Evolutionary conservation across 345 rosid species (phyloP), one percentile per base, ranked within the genome.

Genomic region (Heritiera fomes): DNA sequence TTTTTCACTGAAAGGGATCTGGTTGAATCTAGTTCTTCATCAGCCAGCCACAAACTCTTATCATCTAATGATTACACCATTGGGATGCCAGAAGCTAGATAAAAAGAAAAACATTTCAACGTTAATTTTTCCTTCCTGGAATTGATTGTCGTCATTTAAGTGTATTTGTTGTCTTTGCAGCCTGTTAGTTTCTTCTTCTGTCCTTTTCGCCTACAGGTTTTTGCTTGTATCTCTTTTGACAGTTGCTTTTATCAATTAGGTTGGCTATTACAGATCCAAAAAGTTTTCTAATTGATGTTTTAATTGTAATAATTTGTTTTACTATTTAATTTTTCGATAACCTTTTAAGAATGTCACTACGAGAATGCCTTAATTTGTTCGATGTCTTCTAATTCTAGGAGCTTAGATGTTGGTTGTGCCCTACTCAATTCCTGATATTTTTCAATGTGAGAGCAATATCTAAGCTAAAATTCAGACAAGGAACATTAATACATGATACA

Each of bases 1-100:
- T 75, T 75, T 28, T 80, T 75, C 69, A 75, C 71, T 3, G 71
- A 75, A 60, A 80, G 79, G 62, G 69, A 68, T 43, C 52, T 67
- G 18, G 56, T 52, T 45, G 75, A 68, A 65, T 20, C 68, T 8
- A 9, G 70, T 52, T 67, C 71, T 18, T 80, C 82, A 59, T 49
- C 82, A 10, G 58, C 75, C 71, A 75, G 28, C 18, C 15, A 11
- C 6, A 5, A 32, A 60, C 23, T 34, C 8, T 60, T 20, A n/a
- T 61, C 77, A 46, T 60, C 53, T 2, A 71, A 62, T 50, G 77
- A 73, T 20, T n/a, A 64, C 20, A 40, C 73, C 63, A 8, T 59
- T 20, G 9, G 11, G 63, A 59, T 23, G 63, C 6, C 63, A 59
- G 63, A 59, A 59, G 34, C 63, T 20, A 59, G 63, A 59, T 59